These are phyloP conservation scores for Teratosphaeria nubilosa DNA, from an alignment of 2,329 filamentous ascomycete species.

Conservation along the genomic window DNA sequence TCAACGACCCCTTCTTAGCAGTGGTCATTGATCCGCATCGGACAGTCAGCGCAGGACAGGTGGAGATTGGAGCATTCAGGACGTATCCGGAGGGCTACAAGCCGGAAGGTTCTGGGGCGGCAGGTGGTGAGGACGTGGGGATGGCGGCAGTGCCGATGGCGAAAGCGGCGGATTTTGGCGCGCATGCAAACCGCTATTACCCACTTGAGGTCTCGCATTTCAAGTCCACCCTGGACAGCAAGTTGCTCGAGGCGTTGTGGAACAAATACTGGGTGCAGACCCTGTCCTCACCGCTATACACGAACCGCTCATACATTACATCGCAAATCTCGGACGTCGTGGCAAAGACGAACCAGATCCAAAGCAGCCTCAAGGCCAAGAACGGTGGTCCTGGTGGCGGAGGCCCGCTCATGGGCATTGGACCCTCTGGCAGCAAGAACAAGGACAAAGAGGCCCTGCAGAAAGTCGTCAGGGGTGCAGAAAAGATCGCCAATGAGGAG, in stretches of 20 bases:
- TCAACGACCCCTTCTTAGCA: slow-evolving; percentile 83
- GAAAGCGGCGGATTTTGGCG: slow-evolving; percentile 93
- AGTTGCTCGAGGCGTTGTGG: slow-evolving; percentile 82
- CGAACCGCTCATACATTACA: slow-evolving; percentile 84
- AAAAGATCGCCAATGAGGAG: slow-evolving; percentile 52
- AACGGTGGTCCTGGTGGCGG: background rate
- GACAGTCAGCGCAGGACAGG: slow-evolving; percentile 86
- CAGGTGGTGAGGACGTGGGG: slow-evolving; percentile 46
- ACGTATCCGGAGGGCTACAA: slow-evolving; percentile 74
- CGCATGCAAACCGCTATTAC: slow-evolving; percentile 85
- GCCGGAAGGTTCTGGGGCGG: slow-evolving; percentile 30
- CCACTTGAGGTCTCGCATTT: slow-evolving; percentile 83
- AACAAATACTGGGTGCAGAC: slow-evolving; percentile 99
- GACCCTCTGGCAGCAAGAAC: slow-evolving; percentile 15
- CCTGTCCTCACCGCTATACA: slow-evolving; percentile 78
- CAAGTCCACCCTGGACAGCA: slow-evolving; percentile 82
- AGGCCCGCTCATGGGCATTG: background rate
- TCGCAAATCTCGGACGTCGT: slow-evolving; percentile 86
- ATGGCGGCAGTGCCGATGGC: slow-evolving; percentile 76
- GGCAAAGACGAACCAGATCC: slow-evolving; percentile 54
- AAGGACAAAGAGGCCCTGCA: slow-evolving; percentile 42
- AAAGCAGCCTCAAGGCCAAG: background rate
- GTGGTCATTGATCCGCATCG: slow-evolving; percentile 95
- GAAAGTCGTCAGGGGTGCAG: slow-evolving; percentile 53
- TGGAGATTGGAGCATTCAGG: slow-evolving; percentile 94